A percentile compares a stretch with the other conserved stretches of the same genome.
phyloP scores from a whole-genome alignment of 2,329 filamentous ascomycete genomes.

The Hypomyces rosellus region DNA sequence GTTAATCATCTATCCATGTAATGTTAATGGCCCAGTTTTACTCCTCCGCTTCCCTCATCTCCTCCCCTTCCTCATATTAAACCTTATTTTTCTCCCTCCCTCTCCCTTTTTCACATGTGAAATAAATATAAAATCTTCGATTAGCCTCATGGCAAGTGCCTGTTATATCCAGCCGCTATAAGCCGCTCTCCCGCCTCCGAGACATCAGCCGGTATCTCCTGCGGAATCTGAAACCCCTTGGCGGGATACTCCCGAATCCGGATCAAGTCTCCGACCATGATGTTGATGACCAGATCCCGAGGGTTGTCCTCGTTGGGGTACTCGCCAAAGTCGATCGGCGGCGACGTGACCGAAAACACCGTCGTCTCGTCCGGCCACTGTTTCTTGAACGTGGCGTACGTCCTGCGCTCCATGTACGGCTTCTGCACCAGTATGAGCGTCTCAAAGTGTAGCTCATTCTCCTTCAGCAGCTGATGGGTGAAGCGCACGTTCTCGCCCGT shows the following conservation, averaged over 20 bases:
- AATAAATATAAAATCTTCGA: not conserved
- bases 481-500: slow-evolving; percentile 43
- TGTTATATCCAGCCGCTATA: slow-evolving; percentile 31
- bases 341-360: slow-evolving; percentile 35
- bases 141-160: slow-evolving; percentile 29
- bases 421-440: slow-evolving; percentile 41
- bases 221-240: slow-evolving; percentile 37
- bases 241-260: slow-evolving; percentile 37
- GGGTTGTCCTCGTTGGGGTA: slow-evolving; percentile 38
- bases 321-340: slow-evolving; percentile 30
- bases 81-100: not conserved
- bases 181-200: slow-evolving; percentile 37
- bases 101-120: not conserved
- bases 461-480: slow-evolving; percentile 30
- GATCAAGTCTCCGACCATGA: slow-evolving; percentile 40
- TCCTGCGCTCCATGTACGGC: slow-evolving; percentile 42
- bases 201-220: slow-evolving; percentile 34
- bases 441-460: slow-evolving; percentile 17
- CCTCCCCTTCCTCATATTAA: not conserved
- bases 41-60: not conserved
- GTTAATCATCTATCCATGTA: too few species aligned
- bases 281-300: slow-evolving; percentile 34
- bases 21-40: too few species aligned
- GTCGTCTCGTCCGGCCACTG: slow-evolving; percentile 36
- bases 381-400: slow-evolving; percentile 39